Evolutionary conservation across 352 stramenopile species (phyloP).

Genomic region (Thalassiosira hispida): DNA sequence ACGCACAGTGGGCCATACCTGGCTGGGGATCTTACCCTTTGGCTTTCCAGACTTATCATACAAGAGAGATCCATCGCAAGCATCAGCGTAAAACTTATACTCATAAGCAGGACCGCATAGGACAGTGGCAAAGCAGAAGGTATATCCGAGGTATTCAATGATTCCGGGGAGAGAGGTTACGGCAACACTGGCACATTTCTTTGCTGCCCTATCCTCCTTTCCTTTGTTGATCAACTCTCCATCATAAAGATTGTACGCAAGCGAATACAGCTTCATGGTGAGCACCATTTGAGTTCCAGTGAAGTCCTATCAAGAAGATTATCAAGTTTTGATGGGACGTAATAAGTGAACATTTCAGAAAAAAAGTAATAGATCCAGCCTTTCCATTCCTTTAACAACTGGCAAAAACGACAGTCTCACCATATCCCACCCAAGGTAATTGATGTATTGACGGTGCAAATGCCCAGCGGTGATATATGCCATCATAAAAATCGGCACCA

Average conservation of each 20-base stretch:
- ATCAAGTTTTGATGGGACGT: too few relatives aligned
- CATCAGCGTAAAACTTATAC: slow-evolving; percentile 91
- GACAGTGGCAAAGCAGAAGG: slow-evolving; percentile 96
- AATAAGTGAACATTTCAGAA: too few relatives aligned
- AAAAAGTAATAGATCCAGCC: too few relatives aligned
- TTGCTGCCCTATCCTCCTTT: slow-evolving; percentile 67
- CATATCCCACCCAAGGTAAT: slow-evolving; percentile 91
- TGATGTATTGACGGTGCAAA: slow-evolving; percentile 94
- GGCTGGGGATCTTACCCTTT: slow-evolving; percentile 77
- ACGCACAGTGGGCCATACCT: slow-evolving; percentile 76
- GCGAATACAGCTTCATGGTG: slow-evolving; percentile 96
- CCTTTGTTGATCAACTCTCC: slow-evolving; percentile 81
- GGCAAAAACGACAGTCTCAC: too few relatives aligned
- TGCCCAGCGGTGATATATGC: slow-evolving; percentile 91
- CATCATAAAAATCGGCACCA: slow-evolving; percentile 95
- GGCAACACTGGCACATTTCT: slow-evolving; percentile 82
- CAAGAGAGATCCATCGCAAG: slow-evolving; percentile 75
- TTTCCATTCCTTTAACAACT: slow-evolving; percentile 68
- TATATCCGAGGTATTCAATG: slow-evolving; percentile 95
- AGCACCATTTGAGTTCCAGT: slow-evolving; percentile 85
- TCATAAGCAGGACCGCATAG: slow-evolving; percentile 94
- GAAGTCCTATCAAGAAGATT: too few relatives aligned
- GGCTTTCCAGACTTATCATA: slow-evolving; percentile 77
- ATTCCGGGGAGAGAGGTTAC: slow-evolving; percentile 89
- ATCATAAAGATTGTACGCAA: slow-evolving; percentile 98